These are phyloP conservation scores for Leucaena leucocephala DNA, from an alignment of 306 rosid genomes.

Conservation along the genomic window DNA sequence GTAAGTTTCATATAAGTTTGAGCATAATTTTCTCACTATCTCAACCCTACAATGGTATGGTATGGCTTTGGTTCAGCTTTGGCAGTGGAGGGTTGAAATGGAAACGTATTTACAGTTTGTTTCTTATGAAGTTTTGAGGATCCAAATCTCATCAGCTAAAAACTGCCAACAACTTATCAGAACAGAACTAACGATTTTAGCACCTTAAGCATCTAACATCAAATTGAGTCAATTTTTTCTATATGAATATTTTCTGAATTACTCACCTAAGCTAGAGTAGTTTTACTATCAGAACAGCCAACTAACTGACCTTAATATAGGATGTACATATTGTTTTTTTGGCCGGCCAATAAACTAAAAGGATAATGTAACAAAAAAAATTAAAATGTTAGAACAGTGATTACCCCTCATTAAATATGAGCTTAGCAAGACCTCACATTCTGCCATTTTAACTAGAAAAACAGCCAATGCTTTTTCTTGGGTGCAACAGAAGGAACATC, in stretches of 20 bases:
- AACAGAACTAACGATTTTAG: neutral
- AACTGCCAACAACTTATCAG: neutral
- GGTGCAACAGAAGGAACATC: constrained; percentile 83
- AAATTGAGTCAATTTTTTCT: neutral
- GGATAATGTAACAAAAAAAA: neutral
- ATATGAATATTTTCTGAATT: neutral
- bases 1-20: neutral
- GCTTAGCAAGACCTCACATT: constrained; percentile 22
- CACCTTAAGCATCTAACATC: neutral
- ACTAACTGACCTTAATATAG: neutral
- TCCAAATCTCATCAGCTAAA: neutral
- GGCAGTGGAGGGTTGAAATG: neutral
- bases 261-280: neutral
- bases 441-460: constrained; percentile 60
- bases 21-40: neutral
- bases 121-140: neutral
- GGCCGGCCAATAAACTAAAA: neutral
- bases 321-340: neutral
- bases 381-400: neutral
- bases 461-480: constrained; percentile 74
- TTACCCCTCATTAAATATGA: neutral
- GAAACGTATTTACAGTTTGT: neutral
- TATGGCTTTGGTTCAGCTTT: neutral
- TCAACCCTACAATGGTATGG: neutral
- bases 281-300: neutral